Evolutionary conservation across 1,284 basidiomycete species (phyloP).

Genomic region (Inonotus obliquus): DNA sequence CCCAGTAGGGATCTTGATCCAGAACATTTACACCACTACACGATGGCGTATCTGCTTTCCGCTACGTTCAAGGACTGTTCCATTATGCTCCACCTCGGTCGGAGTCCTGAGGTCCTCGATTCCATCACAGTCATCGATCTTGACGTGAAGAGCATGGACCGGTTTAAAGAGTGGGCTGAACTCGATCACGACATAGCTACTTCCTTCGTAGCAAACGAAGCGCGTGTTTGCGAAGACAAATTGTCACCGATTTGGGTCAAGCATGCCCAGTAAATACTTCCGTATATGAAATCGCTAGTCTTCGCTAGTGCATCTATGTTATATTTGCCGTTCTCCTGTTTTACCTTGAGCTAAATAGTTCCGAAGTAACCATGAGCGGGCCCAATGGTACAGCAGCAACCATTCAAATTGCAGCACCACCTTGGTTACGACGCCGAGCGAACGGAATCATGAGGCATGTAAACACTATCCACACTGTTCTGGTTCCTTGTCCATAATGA

Average conservation of each 20-base stretch:
- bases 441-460: no score
- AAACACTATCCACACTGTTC: no score
- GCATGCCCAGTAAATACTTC: background rate
- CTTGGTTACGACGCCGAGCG: no score
- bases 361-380: no score
- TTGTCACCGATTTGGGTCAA: background rate
- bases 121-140: slow-evolving; percentile 77
- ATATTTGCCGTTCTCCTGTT: no score
- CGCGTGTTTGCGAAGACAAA: slow-evolving; percentile 4
- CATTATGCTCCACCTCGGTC: slow-evolving; percentile 60
- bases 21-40: slow-evolving; percentile 30
- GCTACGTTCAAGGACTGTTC: slow-evolving; percentile 98
- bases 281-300: background rate
- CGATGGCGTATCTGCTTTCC: slow-evolving; percentile 77
- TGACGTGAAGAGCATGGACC: slow-evolving; percentile 72
- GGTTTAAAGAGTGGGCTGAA: slow-evolving; percentile 67
- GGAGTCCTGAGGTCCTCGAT: slow-evolving; percentile 22
- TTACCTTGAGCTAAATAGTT: no score
- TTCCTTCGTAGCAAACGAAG: slow-evolving; percentile 27
- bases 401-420: no score
- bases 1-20: slow-evolving; percentile 31
- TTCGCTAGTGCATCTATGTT: background rate
- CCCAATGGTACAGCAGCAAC: no score
- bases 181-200: slow-evolving; percentile 69
- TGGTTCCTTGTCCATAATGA: no score